Base-by-base conservation (phyloP, 495 filamentous ascomycete species). In the Penicillium salamii region DNA sequence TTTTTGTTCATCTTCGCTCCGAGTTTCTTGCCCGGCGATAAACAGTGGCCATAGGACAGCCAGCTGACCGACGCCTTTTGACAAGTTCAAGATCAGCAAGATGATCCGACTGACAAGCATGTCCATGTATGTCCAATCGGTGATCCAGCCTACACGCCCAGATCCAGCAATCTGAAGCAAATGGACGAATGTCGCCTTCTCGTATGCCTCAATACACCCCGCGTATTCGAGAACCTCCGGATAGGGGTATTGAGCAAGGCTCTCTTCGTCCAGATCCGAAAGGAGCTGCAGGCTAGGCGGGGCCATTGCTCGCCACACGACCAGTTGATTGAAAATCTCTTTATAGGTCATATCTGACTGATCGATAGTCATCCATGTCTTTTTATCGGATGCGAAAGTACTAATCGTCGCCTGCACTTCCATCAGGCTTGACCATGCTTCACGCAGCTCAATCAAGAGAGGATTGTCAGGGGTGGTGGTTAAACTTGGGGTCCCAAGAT, bases 181-280 rank as follows among this genome's bases (percentile, higher is more conserved):
- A 43, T 63, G 67, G 2, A 73, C 54, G 19, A 63, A 62, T 3
- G 70, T 71, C 11, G 70, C 70, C 42, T 73, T 71, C 24, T 73
- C 70, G 41, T 71, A 73, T 0, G 68, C 66, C 37, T 73, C 70
- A 26, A 73, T 66, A 36, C 70, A 71, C 7, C 68, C 70, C 3
- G 58, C 65, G 44, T 73, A 70, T 35, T 71, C 70, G 2, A 73
- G 29, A 12, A 70, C 54, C 18, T 70, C 63, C 0, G 59, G 65
- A 32, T 59, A 69, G 2, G 59, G 59, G 39, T 66, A 73, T 21
- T 45, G 50, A 6, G 34, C 28, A 17, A 73, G 31, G 19, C 52
- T 66, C 28, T 66, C 61, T 21, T 64, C 65, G 33, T 73, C 68
- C n/a, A 73, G 41, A 3, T 59, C 62, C 7, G 59, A 58, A 0